Conservation (phyloP, 148 eudicot species). For the Fagopyrum homotropicum region DNA sequence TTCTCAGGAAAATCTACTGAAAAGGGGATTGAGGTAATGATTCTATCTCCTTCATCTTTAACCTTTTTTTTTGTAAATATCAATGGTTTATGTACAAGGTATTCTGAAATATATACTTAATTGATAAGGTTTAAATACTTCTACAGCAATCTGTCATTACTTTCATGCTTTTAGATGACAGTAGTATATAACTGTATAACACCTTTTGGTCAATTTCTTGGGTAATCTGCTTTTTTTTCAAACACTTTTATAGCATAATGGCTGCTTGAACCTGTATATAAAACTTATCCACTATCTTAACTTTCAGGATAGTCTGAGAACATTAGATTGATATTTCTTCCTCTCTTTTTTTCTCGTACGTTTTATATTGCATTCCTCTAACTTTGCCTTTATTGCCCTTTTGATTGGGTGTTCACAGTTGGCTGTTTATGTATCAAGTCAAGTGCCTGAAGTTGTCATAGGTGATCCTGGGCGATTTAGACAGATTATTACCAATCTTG, state of each 20-base stretch:
- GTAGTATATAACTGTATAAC: background rate
- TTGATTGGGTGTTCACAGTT: constrained; percentile 38
- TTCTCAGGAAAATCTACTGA: constrained; percentile 67
- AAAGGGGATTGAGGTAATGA: constrained; percentile 46
- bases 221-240: background rate
- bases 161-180: background rate
- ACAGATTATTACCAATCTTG: constrained; percentile 88
- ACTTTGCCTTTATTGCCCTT: constrained; percentile 6
- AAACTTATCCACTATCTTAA: background rate
- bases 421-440: constrained; percentile 76
- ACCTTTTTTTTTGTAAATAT: background rate
- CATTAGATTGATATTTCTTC: background rate
- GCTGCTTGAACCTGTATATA: too few species aligned
- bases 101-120: background rate
- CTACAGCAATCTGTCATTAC: constrained; percentile 1
- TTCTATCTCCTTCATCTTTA: background rate
- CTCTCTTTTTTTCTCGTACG: background rate
- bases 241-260: too few species aligned
- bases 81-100: background rate
- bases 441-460: constrained; percentile 64
- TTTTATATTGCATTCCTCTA: background rate
- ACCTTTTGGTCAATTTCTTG: background rate
- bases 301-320: background rate
- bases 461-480: constrained; percentile 88
- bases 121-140: background rate